Base-by-base conservation (phyloP, 495 filamentous ascomycete genomes). In the Aspergillus heteromorphus region DNA sequence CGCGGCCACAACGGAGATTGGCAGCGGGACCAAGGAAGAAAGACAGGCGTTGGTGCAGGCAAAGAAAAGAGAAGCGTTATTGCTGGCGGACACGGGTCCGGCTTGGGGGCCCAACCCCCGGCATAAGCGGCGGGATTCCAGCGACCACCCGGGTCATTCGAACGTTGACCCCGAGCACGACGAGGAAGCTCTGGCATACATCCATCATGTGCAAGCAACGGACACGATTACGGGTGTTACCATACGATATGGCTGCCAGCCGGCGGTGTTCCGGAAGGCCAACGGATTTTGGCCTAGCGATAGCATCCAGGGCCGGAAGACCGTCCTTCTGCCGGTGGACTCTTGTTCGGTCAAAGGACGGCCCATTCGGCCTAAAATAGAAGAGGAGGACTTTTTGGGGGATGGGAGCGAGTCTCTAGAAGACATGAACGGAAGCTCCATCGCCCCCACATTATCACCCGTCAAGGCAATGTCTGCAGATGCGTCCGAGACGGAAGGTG, bases 221-320 rank as follows among this genome's bases (percentile, higher is more conserved):
- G 95, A 97, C 64, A 96, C 89, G 11, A 83, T 96, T 53, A 89
- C 89, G 1, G 92, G 93, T 2, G 85, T 98, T 17, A 87, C 89
- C 21, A 89, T 98, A 40, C 87, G 83, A 56, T 98, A 93, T 69
- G 87, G 87, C 57, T 96, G 91, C 61, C 82, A 86, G 54, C 79
- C 87, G 42, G 83, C 87, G 23, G 76, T 88, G 0, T 87, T 98
- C 53, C 74, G 87, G 20, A 91, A 90, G 65, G 87, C 89, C 21
- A 98, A 98, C 64, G 83, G 92, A 16, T 81, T 98, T 59, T 97
- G 93, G 93, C 88, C 89, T 7, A 89, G 89, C 54, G 95, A 97
- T 65, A 86, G 81, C 51, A 87, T 96, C 31, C 92, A 96, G 65
- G 80, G 83, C 49, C 83, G 91, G 38, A 89, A 89, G 59, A 84